phyloP scores from a whole-genome alignment of 2,329 filamentous ascomycete species.

The Tolypocladium tundrense region DNA sequence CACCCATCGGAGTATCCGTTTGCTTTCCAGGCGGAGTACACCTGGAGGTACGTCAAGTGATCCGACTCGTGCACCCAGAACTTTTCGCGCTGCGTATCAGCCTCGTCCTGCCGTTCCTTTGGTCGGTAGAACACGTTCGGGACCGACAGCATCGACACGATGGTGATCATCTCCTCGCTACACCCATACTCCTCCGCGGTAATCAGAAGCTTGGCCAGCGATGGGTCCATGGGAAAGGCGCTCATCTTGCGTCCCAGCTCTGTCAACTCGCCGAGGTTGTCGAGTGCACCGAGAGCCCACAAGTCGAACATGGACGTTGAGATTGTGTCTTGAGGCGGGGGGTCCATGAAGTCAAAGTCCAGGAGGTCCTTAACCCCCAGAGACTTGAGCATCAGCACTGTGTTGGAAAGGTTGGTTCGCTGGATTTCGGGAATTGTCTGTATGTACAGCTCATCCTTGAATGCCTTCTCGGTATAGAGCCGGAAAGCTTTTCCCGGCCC shows the following conservation, averaged over 20 bases:
- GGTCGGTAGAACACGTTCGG: constrained; percentile 95
- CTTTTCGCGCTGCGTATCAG: constrained; percentile 88
- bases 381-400: constrained; percentile 86
- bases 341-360: constrained; percentile 99
- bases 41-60: constrained; percentile 88
- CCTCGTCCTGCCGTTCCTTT: constrained; percentile 93
- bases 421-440: constrained; percentile 98
- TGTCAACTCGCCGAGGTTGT: constrained; percentile 89
- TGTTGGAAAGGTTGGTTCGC: constrained; percentile 90
- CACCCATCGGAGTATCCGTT: constrained; percentile 86
- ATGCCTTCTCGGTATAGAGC: constrained; percentile 87
- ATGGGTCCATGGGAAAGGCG: constrained; percentile 95
- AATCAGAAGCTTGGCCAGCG: constrained; percentile 87
- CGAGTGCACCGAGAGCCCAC: constrained; percentile 87
- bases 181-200: constrained; percentile 84
- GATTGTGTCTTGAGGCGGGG: constrained; percentile 94
- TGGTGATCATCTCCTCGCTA: constrained; percentile 95
- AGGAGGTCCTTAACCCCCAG: constrained; percentile 87
- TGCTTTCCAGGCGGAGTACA: constrained; percentile 89
- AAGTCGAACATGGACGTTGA: constrained; percentile 95
- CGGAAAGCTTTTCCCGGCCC: constrained; percentile 93
- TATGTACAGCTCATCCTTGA: constrained; percentile 91
- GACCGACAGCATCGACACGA: constrained; percentile 95
- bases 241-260: constrained; percentile 86
- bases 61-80: constrained; percentile 98